phyloP scores from a whole-genome alignment of 495 filamentous ascomycete genomes.

The Talaromyces trachyspermus region DNA sequence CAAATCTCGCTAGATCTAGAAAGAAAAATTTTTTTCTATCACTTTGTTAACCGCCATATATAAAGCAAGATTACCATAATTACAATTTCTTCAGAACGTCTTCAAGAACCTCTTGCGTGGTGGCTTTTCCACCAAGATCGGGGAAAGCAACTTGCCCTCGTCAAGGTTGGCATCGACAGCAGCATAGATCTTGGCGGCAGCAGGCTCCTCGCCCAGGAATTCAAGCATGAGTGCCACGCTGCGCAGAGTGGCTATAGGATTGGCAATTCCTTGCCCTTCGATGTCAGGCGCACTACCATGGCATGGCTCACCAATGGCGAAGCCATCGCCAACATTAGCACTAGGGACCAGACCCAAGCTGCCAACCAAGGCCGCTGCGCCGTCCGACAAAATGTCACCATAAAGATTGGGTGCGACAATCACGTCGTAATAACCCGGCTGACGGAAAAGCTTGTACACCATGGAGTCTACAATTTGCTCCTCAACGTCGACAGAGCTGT shows the following conservation, averaged over 20 bases:
- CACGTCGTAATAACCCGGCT: constrained; percentile 90
- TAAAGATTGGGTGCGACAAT: constrained; percentile 98
- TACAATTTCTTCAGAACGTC: constrained; percentile 86
- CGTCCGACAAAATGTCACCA: constrained; percentile 93
- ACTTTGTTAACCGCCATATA: no score
- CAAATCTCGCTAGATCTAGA: no score
- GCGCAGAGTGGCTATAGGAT: constrained; percentile 91
- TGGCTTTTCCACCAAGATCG: constrained; percentile 89
- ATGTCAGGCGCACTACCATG: constrained; percentile 96
- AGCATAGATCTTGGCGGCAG: constrained; percentile 80
- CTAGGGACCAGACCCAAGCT: constrained; percentile 88
- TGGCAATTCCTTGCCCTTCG: constrained; percentile 83
- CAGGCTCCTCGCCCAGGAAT: constrained; percentile 79
- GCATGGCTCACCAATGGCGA: constrained; percentile 97
- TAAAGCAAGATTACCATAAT: constrained; percentile 10
- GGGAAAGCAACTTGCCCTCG: constrained; percentile 73
- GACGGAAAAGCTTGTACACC: constrained; percentile 99
- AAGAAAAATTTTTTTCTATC: no score
- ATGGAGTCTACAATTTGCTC: constrained; percentile 99
- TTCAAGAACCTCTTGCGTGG: constrained; percentile 79
- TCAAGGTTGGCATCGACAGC: constrained; percentile 90
- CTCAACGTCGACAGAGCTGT: constrained; percentile 61
- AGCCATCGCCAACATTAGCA: constrained; percentile 90
- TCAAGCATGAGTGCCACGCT: constrained; percentile 93
- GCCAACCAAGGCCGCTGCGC: constrained; percentile 92